These are phyloP conservation scores for Stemphylium lycopersici DNA, from an alignment of 2,329 filamentous ascomycete species.

Conservation along the genomic window DNA sequence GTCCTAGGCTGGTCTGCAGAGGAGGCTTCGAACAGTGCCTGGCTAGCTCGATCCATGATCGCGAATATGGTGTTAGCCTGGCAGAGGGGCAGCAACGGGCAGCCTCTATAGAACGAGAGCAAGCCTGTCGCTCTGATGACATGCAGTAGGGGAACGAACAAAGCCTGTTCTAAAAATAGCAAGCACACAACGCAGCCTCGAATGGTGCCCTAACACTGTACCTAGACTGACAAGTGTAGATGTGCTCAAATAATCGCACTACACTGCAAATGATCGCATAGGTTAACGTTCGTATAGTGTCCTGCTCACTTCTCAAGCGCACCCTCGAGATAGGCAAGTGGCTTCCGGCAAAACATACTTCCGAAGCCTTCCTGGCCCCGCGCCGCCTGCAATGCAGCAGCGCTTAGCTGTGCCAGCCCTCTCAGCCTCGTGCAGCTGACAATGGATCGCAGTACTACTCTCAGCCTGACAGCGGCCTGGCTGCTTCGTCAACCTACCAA, in stretches of 20 bases:
- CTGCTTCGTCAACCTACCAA: conserved; percentile 11
- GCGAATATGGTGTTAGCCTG: not conserved
- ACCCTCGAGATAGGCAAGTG: not conserved
- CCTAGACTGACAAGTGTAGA: not conserved
- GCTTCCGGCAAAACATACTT: not conserved
- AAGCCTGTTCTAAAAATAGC: not conserved
- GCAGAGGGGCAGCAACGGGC: not conserved
- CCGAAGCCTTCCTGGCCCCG: not conserved
- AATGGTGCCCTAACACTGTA: not conserved
- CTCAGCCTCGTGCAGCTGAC: conserved; percentile 3
- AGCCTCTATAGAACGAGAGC: not conserved
- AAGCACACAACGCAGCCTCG: not conserved
- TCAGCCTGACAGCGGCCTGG: conserved; percentile 10
- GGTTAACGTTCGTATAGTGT: not conserved
- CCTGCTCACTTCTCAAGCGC: not conserved
- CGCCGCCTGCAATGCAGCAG: not conserved
- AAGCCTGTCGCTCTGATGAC: not conserved
- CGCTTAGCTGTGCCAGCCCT: conserved; percentile 9
- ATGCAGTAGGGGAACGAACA: not conserved
- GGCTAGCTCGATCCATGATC: conserved; percentile 1
- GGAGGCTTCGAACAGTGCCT: conserved; percentile 23
- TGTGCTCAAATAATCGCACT: not conserved
- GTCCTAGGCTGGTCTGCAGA: conserved; percentile 20
- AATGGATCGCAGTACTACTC: conserved; percentile 12
- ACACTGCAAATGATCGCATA: not conserved